Evolutionary conservation across 75 land plant genomes (phyloP), one percentile per base, ranked within the genome.

Genomic region (Picea glauca): DNA sequence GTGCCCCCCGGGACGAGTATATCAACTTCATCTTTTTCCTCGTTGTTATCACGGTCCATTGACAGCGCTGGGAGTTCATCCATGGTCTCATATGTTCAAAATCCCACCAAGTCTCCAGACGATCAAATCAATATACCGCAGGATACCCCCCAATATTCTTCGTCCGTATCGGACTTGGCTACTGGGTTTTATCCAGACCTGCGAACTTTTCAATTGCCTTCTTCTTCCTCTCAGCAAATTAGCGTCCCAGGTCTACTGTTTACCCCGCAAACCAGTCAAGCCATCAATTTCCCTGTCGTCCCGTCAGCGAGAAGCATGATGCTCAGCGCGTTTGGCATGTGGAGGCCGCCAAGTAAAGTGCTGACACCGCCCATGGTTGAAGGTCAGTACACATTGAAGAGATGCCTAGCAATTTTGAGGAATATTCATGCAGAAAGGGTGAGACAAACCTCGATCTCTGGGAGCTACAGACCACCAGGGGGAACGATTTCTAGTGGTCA

Each of bases 21-120:
- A 6, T 80, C 70, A 30, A 78, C 86, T 1, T 83, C 88, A 0
- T 88, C 88, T 54, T 84, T 88, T 1, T 85, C 91, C 2, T 90
- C 91, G 14, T 46, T 80, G 54, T 46, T 66, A 35, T 78, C 84
- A 2, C 13, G 76, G 18, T 85, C 87, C 13, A 79, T 74, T 2
- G 88, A 80, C n/a, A 89, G 88, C 76, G 75, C 88, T 0, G 86
- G 79, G 13, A 75, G 68, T 76, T 79, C 88, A 5, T 62, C 85
- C 2, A 8, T 50, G 56, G 56, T 62, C 74, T 82, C 58, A 21
- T 79, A 85, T 54, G 30, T 1, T 13, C 61, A 14, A 31, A 32
- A 17, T 17, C 70, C 77, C 7, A 76, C 18, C 63, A 26, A 58
- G 43, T 33, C 31, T 50, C 15, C 60, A 46, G 35, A 33, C 14